Evolutionary conservation across 345 rosid genomes (phyloP), one percentile per base, ranked within the genome.

Genomic region (Aquilaria malaccensis): DNA sequence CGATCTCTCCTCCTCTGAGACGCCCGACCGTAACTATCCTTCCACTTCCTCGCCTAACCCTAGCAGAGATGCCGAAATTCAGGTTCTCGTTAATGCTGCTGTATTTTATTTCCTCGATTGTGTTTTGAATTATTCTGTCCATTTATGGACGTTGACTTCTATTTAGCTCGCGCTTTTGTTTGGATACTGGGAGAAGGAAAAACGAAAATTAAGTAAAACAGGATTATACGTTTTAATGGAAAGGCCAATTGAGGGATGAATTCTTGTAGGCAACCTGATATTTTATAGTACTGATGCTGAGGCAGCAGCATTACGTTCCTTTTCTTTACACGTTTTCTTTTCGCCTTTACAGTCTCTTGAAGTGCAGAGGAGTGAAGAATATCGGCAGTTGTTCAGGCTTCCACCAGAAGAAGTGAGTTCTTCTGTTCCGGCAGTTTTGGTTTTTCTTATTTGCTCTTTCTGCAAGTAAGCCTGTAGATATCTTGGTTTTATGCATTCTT

Each of bases 361-460:
- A 9, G 52, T 80, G 41, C 66, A 82, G 54, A 83, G 69, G 78
- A 93, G 91, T 57, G 95, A 89, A 79, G 97, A 89, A 78, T 89
- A 86, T 72, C 81, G 91, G 41, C 97, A 83, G 67, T 56, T 89
- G 60, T 89, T 89, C 67, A 85, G 89, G 61, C 95, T 89, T 73
- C 95, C 97, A 29, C 72, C 78, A 33, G 91, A 89, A 22, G 95
- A 89, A 76, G 97, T 89, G 66, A 76, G 90, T 69, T 52, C 52
- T 54, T 58, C 58, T 14, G 15, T 51, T 22, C 51, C 55, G 30
- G 43, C 7, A 5, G 7, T 37, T 37, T 37, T 37, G 7, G 43
- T 37, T 37, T 37, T 3, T 37, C 43, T 37, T 37, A 37, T 4
- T 37, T 37, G 43, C 43, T 37, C 43, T 37, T 37, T 4, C 43